Percentiles rank a stretch among this genome's conserved stretches.
phyloP scores from a whole-genome alignment of 495 filamentous ascomycete species.

The Aspergillus leporis region DNA sequence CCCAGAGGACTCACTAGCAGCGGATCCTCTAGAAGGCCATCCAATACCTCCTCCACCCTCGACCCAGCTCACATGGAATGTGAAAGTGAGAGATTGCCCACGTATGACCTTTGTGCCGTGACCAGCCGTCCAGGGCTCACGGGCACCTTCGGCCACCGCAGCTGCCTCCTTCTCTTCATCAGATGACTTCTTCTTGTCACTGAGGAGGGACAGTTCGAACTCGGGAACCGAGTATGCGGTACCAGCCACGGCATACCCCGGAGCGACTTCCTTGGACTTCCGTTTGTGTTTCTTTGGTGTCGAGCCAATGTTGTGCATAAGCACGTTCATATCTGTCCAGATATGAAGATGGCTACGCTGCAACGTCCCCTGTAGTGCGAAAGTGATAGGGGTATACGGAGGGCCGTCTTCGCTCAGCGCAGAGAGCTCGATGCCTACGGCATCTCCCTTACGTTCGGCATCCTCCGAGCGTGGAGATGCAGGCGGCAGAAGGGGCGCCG shows the following conservation, averaged over 20 bases:
- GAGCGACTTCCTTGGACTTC: conserved; percentile 30
- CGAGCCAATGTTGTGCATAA: conserved; percentile 68
- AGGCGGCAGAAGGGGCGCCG: conserved; percentile 55
- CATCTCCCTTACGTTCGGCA: conserved; percentile 15
- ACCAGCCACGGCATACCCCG: conserved; percentile 73
- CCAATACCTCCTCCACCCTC: conserved; percentile 60
- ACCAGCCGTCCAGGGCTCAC: conserved; percentile 47
- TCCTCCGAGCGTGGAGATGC: conserved; percentile 8
- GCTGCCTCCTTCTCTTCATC: conserved; percentile 36
- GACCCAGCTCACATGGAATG: conserved; percentile 84
- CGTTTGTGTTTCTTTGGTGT: conserved; percentile 21
- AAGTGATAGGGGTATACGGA: conserved; percentile 66
- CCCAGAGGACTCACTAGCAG: conserved; percentile 20
- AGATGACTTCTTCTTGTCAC: conserved; percentile 30
- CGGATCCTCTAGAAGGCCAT: conserved; percentile 44
- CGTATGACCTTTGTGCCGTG: conserved; percentile 71
- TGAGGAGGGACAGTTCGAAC: conserved; percentile 44
- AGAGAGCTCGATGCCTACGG: conserved; percentile 25
- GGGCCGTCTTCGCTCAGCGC: conserved; percentile 41
- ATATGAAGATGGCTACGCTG: conserved; percentile 91
- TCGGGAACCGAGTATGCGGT: conserved; percentile 84
- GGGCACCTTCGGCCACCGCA: conserved; percentile 39
- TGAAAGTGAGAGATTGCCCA: conserved; percentile 79
- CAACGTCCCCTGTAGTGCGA: conserved; percentile 84
- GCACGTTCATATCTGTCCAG: conserved; percentile 81